Conservation (phyloP, 2,329 filamentous ascomycete species). For the Chrysoporthe puriensis region DNA sequence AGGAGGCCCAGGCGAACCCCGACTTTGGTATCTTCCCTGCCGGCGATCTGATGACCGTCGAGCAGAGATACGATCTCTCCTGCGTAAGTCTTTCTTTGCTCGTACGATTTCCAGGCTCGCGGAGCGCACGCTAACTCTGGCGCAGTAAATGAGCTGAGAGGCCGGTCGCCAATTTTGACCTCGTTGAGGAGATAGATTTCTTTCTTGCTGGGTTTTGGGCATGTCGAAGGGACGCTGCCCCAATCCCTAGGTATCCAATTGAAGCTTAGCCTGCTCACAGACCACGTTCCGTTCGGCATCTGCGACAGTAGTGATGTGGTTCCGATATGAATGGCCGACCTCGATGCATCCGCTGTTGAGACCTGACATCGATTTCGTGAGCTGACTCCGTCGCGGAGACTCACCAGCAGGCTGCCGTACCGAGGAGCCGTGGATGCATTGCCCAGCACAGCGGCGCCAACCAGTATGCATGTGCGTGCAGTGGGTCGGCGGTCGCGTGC, state of each 20-base stretch:
- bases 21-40: conserved; percentile 43
- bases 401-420: too few species aligned
- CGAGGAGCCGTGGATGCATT: too few species aligned
- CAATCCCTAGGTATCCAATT: neutral
- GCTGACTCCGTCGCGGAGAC: too few species aligned
- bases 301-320: too few species aligned
- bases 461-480: too few species aligned
- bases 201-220: neutral
- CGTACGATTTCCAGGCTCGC: neutral
- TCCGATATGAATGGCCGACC: too few species aligned
- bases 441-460: too few species aligned
- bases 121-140: neutral
- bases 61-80: conserved; percentile 38
- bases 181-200: neutral
- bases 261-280: neutral
- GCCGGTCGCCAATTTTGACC: neutral
- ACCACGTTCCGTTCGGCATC: too few species aligned
- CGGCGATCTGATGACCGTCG: conserved; percentile 37
- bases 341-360: too few species aligned
- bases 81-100: conserved; percentile 29
- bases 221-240: too few species aligned
- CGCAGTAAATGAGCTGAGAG: neutral
- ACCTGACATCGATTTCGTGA: too few species aligned
- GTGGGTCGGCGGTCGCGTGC: too few species aligned
- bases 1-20: conserved; percentile 38